Evolutionary conservation across 1,139 yeast genomes (phyloP).

Genomic region (Candida frijolesensis): DNA sequence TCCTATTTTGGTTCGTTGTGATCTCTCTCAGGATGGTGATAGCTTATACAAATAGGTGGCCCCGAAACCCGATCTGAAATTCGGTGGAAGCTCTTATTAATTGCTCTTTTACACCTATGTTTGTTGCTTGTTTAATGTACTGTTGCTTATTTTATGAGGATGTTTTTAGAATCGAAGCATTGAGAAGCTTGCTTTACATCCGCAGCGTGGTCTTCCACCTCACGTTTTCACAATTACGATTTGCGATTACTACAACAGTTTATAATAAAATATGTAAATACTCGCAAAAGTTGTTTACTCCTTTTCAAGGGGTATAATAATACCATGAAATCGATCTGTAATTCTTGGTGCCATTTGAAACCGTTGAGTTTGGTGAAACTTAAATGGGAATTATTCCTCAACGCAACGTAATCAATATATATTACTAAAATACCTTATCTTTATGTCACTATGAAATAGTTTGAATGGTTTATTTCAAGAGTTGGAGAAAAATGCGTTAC

Average conservation of each 20-base stretch:
- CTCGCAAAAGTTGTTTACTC: neutral
- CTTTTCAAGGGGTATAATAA: neutral
- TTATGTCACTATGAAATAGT: no score
- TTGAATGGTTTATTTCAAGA: neutral
- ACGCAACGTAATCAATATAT: no score
- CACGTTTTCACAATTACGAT: neutral
- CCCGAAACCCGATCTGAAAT: neutral
- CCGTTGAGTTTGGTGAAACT: no score
- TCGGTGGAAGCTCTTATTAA: neutral
- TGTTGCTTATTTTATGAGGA: no score
- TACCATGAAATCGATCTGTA: neutral
- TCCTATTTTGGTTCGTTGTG: no score
- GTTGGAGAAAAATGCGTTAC: neutral
- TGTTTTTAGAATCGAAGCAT: no score
- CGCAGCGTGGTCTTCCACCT: neutral
- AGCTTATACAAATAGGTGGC: neutral
- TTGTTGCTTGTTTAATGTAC: neutral
- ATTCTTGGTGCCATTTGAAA: neutral
- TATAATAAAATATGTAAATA: no score
- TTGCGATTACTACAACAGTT: neutral
- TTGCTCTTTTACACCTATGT: neutral
- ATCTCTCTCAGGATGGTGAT: no score
- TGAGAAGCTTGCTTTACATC: no score
- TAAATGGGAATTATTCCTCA: no score
- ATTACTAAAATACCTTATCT: no score